Evolutionary conservation across 805 yeast genomes (phyloP).

Genomic region (Teunomyces atbi): DNA sequence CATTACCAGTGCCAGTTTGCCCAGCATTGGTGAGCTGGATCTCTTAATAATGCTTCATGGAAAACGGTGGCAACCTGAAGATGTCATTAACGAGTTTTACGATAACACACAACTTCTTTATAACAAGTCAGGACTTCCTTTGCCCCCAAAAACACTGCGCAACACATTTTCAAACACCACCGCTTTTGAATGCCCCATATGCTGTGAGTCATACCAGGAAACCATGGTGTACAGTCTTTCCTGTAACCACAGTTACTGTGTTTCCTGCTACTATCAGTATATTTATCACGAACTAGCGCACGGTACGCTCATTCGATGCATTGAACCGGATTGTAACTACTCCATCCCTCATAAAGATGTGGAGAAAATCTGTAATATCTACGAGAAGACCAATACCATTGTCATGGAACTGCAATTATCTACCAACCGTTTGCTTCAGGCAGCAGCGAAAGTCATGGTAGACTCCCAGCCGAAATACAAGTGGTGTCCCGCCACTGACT

Average conservation of each 20-base stretch:
- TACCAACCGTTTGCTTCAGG: constrained; percentile 34
- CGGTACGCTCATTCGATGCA: constrained; percentile 61
- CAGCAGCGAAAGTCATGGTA: constrained; percentile 51
- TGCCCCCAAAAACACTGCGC: constrained; percentile 4
- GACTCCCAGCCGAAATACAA: constrained; percentile 48
- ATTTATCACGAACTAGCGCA: constrained; percentile 41
- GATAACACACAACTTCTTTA: constrained; percentile 27
- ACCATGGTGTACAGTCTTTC: constrained; percentile 46
- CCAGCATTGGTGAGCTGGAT: constrained; percentile 30
- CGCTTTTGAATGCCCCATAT: constrained; percentile 39
- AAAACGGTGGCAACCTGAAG: constrained; percentile 41
- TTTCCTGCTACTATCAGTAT: constrained; percentile 64
- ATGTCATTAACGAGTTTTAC: constrained; percentile 35
- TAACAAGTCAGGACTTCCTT: constrained; percentile 26
- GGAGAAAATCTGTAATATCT: constrained; percentile 11
- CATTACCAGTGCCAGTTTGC: constrained; percentile 23
- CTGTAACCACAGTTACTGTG: constrained; percentile 74
- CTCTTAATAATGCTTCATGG: constrained; percentile 34
- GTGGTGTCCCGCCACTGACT: constrained; percentile 88
- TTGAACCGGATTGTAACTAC: constrained; percentile 52
- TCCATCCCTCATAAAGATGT: constrained; percentile 44
- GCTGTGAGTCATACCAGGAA: constrained; percentile 56
- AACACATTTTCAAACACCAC: background rate
- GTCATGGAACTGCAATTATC: constrained; percentile 19
- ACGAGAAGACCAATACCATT: constrained; percentile 5